Conservation (phyloP, 176 grass and related monocot species). For the Tillandsia fasciculata region DNA sequence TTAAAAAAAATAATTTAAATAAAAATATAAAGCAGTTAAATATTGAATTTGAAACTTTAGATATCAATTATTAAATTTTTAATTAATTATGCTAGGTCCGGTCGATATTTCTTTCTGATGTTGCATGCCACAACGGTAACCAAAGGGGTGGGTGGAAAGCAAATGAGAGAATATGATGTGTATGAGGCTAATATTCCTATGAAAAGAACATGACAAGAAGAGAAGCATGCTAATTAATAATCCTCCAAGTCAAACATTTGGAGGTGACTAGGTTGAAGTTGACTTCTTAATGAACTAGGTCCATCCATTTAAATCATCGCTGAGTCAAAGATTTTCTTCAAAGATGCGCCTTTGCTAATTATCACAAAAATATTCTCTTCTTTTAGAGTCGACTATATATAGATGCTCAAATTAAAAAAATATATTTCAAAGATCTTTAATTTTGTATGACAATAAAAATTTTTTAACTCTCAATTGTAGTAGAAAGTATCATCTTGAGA, state of each 20-base stretch:
- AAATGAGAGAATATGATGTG: not conserved
- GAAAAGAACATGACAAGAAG: slow-evolving; percentile 6
- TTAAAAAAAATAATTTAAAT: too few relatives aligned
- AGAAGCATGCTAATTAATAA: slow-evolving; percentile 8
- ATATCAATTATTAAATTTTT: too few relatives aligned
- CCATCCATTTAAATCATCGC: slow-evolving; percentile 19
- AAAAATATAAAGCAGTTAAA: too few relatives aligned
- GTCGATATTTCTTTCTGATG: not conserved
- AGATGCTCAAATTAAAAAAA: not conserved
- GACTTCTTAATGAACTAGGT: slow-evolving; percentile 23
- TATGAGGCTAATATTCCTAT: slow-evolving; percentile 19
- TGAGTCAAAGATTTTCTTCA: slow-evolving; percentile 22
- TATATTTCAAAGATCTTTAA: not conserved
- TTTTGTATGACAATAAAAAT: slow-evolving; percentile 4
- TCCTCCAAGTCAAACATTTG: slow-evolving; percentile 20
- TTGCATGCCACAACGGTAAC: not conserved
- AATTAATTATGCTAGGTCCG: not conserved
- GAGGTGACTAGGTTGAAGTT: slow-evolving; percentile 16
- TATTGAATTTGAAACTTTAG: too few relatives aligned
- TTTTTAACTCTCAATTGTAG: not conserved
- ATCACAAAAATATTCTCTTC: slow-evolving; percentile 17
- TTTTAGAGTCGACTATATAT: slow-evolving; percentile 6
- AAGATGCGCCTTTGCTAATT: slow-evolving; percentile 10
- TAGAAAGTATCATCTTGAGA: not conserved
- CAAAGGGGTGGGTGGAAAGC: slow-evolving; percentile 15